phyloP scores from a whole-genome alignment of 441 rosid genomes.

The Adansonia madagascariensis region DNA sequence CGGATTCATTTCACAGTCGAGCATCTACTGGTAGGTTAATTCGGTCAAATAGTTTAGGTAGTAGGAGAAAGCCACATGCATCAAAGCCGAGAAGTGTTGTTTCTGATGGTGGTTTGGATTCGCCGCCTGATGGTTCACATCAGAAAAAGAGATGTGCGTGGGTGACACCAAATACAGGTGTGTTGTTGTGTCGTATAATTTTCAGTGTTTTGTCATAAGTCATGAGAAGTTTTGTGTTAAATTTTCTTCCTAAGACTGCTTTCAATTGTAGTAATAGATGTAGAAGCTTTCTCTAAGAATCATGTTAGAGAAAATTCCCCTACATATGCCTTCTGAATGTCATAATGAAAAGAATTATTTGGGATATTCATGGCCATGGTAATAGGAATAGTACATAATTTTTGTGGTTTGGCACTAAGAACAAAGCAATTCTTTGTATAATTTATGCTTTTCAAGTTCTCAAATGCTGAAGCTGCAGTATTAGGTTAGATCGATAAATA shows the following conservation, averaged over 20 bases:
- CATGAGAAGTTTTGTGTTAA: not conserved
- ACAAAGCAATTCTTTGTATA: not conserved
- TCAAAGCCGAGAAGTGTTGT: slow-evolving; percentile 71
- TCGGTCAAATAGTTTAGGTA: slow-evolving; percentile 62
- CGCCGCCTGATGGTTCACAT: slow-evolving; percentile 58
- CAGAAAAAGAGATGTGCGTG: slow-evolving; percentile 78
- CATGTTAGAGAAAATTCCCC: not conserved
- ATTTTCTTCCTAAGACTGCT: not conserved
- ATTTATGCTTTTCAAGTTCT: slow-evolving; percentile 7
- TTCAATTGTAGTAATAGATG: not conserved
- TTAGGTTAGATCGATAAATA: not conserved
- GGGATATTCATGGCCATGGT: not conserved
- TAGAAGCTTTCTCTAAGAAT: not conserved
- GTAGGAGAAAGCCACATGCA: slow-evolving; percentile 59
- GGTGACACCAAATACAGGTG: slow-evolving; percentile 90
- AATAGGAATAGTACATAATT: not conserved
- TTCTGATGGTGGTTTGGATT: slow-evolving; percentile 79
- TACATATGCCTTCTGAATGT: not conserved
- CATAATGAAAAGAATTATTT: not conserved
- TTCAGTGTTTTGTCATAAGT: slow-evolving; percentile 7
- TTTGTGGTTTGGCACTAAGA: slow-evolving; percentile 18
- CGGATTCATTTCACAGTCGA: slow-evolving; percentile 81
- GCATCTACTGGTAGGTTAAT: slow-evolving; percentile 78
- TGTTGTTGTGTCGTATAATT: slow-evolving; percentile 36
- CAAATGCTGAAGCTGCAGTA: not conserved